Base-by-base conservation (phyloP, 805 yeast species). In the Wickerhamiella bombiphila region DNA sequence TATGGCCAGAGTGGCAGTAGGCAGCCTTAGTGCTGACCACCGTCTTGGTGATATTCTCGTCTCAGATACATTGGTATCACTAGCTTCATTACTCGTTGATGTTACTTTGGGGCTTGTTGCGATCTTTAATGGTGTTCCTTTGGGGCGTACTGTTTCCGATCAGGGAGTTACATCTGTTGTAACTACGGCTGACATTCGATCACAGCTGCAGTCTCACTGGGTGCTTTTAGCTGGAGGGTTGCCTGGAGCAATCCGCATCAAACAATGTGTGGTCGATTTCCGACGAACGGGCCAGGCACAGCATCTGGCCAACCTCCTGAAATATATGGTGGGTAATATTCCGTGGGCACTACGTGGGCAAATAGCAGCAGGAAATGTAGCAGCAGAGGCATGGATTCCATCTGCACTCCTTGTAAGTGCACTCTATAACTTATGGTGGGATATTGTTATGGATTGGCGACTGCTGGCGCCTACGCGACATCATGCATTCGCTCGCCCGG, bases 371-470 rank as follows among this genome's bases (percentile, higher is more conserved):
- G 31, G 39, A n/a, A 18, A 29, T 33, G 29, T 41, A 14, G 20
- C 33, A 11, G 22, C 41, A 11, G 28, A 37, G 8, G 34, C 38
- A 22, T 37, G 46, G 20, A 28, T 58, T 2, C 59, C 62, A 55
- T 48, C 55, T 47, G 60, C 61, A 48, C 73, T 68, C 42, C 51
- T 76, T 1, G 49, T 80, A 29, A 83, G 80, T 53, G 79, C 97
- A 0, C 49, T 72, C 0, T 91, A 80, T 55, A 70, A 93, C 13
- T 80, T 82, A 42, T 60, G 72, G 39, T 91, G 99, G 99, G 99
- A 91, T 56, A 57, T 88, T 9, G 68, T 69, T 36, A 72, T 73
- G 68, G 99, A 91, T 60, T 91, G 98, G 98, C 73, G 74, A 32
- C 64, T 83, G 35, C 50, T 79, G 6, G 63, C 79, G 32, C 20